These are phyloP conservation scores for Zygoascus ofunaensis DNA, from an alignment of 805 yeast species.

Conservation along the genomic window DNA sequence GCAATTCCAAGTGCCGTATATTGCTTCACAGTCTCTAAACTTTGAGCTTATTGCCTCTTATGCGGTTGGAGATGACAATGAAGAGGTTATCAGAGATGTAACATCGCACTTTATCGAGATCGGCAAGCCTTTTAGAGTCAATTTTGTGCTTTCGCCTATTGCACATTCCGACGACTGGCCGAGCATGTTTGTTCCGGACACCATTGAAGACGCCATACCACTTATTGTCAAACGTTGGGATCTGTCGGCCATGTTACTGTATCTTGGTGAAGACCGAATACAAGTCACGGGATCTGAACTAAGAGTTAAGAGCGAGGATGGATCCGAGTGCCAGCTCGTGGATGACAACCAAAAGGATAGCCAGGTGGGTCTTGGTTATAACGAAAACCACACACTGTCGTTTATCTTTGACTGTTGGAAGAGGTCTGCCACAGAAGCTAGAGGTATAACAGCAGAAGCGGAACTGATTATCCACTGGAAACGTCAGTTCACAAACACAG, in stretches of 20 bases:
- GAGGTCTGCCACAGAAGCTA: conserved; percentile 12
- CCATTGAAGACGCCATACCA: conserved; percentile 19
- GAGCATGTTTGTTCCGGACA: conserved; percentile 26
- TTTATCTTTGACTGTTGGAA: conserved; percentile 15
- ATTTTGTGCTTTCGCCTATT: conserved; percentile 30
- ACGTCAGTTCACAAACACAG: conserved; percentile 15
- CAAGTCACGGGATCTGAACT: conserved; percentile 18
- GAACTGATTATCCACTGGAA: conserved; percentile 26
- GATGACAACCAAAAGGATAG: not conserved
- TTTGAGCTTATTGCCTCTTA: conserved; percentile 16
- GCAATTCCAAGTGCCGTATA: conserved; percentile 6
- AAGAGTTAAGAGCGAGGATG: conserved; percentile 16
- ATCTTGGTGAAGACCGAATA: conserved; percentile 15
- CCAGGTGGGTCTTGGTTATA: conserved; percentile 11
- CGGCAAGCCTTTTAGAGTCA: conserved; percentile 28
- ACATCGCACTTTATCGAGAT: conserved; percentile 16
- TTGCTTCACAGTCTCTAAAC: conserved; percentile 6
- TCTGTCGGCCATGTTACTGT: conserved; percentile 24
- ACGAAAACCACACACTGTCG: conserved; percentile 10
- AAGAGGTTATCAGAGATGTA: conserved; percentile 22
- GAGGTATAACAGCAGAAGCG: conserved; percentile 23
- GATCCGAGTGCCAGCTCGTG: conserved; percentile 13
- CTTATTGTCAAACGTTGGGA: conserved; percentile 29
- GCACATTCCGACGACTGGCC: conserved; percentile 29
- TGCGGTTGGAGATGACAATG: conserved; percentile 15